A percentile compares a stretch with the other conserved stretches of the same genome.
Conservation (phyloP, 495 filamentous ascomycete genomes). For the Pyrenula massariospora region DNA sequence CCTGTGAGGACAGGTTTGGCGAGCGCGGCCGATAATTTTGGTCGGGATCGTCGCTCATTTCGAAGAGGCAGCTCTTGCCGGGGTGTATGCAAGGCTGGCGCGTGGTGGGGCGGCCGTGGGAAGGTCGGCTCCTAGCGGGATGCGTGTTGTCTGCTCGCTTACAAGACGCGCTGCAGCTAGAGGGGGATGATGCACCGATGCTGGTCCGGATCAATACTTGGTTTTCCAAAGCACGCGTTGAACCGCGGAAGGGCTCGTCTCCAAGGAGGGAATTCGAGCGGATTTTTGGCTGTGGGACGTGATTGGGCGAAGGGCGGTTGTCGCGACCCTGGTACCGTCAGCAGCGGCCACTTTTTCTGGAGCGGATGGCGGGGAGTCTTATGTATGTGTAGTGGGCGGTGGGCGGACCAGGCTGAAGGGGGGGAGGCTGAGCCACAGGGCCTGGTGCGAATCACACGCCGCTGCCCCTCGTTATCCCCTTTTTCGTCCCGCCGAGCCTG, state of each 20-base stretch:
- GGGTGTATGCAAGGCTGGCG: not conserved
- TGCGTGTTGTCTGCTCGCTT: not conserved
- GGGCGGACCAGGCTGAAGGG: not conserved
- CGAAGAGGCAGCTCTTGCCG: not conserved
- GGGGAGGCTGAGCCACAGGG: not conserved
- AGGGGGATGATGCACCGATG: not conserved
- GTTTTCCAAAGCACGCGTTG: too few species aligned
- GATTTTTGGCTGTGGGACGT: too few species aligned
- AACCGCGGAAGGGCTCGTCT: too few species aligned
- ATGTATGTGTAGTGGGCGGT: not conserved
- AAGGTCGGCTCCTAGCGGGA: not conserved
- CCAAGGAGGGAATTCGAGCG: too few species aligned
- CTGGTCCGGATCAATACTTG: not conserved
- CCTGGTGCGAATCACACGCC: not conserved
- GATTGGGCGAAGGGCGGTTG: too few species aligned
- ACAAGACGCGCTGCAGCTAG: not conserved
- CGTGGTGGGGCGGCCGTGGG: not conserved
- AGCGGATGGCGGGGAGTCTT: not conserved
- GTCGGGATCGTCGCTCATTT: not conserved
- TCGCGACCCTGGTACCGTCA: too few species aligned
- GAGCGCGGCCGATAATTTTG: not conserved
- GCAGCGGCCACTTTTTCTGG: not conserved
- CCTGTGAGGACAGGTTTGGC: not conserved
- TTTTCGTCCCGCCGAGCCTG: too few species aligned
- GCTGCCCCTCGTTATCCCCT: not conserved